Evolutionary conservation across 179 eudicot genomes (phyloP), one percentile per base, ranked within the genome.

Genomic region (Silene noctiflora): DNA sequence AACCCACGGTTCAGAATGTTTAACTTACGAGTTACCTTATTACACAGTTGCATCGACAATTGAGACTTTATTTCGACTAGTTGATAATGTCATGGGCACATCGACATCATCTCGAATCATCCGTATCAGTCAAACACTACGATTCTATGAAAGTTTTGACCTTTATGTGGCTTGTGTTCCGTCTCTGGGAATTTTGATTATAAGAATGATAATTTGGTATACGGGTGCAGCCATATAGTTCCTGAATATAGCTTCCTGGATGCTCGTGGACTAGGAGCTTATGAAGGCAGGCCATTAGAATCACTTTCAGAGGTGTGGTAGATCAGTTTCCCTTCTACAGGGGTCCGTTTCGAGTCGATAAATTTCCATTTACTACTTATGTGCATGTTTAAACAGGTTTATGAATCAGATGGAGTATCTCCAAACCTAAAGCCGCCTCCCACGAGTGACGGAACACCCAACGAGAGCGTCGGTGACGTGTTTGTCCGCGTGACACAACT

Each of bases 241-340:
- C 99, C 99, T 0, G 99, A 95, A 80, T 95, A 95, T 75, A 95
- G 99, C 85, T 95, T 95, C 77, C 79, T 95, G 86, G 99, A 95
- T 86, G 99, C 99, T 69, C 95, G 99, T n/a, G 99, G 98, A 10
- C 84, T 93, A 48, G 99, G 99, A 33, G 98, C 97, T 53, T 95
- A 93, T 51, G 99, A 95, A 86, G 97, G 99, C 71, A 89, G 83
- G 85, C 77, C 75, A 22, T 78, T 95, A 59, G 93, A 87, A 70
- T 83, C 97, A 42, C 61, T 95, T 56, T 85, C 99, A 4, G 87
- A 95, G 86, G 97, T 93, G 77, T 68, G 1, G 46, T 33, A 31
- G 12, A 84, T 39, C 27, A 55, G 19, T 63, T 46, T 71, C n/a
- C 33, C 5, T 1, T 61, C 71, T 61, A 56, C 17, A 51, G 3